A percentile compares a stretch with the other conserved stretches of the same genome.
phyloP scores from a whole-genome alignment of 2,329 filamentous ascomycete species.

The Fusarium piperis region DNA sequence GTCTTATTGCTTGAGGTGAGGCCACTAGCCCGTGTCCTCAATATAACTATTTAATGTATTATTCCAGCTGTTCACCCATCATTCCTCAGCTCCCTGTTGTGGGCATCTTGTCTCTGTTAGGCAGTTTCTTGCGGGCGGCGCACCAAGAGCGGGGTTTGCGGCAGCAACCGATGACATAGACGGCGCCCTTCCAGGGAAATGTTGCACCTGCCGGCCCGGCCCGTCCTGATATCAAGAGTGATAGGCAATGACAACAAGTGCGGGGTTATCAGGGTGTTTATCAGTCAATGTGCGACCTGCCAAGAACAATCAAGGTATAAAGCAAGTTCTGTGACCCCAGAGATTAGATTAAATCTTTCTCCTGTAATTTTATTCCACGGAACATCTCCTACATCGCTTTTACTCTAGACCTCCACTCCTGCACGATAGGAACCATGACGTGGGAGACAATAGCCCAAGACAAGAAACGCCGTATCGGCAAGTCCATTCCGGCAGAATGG shows the following conservation, averaged over 20 bases:
- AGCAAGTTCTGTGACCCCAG: not conserved
- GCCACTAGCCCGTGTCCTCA: too few species aligned
- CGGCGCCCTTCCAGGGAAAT: not conserved
- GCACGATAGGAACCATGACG: not conserved
- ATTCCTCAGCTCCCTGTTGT: not conserved
- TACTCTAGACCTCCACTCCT: too few species aligned
- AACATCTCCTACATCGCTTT: not conserved
- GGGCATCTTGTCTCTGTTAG: not conserved
- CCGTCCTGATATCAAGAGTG: not conserved
- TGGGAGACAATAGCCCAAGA: slow-evolving; percentile 13
- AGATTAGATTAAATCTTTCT: not conserved
- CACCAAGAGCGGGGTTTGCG: not conserved
- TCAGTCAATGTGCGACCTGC: not conserved
- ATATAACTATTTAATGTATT: not conserved
- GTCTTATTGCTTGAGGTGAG: too few species aligned
- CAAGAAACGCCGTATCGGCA: slow-evolving; percentile 18
- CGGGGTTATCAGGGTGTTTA: not conserved
- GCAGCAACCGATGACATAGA: not conserved
- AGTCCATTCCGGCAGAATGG: slow-evolving; percentile 18
- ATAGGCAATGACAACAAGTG: not conserved
- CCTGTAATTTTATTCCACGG: not conserved
- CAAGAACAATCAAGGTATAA: not conserved
- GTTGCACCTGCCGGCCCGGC: not conserved
- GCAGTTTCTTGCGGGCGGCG: not conserved
- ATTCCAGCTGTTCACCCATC: not conserved